Evolutionary conservation across 1,139 yeast species (phyloP), one percentile per base, ranked within the genome.

Genomic region (Kurtzmaniella natalensis): DNA sequence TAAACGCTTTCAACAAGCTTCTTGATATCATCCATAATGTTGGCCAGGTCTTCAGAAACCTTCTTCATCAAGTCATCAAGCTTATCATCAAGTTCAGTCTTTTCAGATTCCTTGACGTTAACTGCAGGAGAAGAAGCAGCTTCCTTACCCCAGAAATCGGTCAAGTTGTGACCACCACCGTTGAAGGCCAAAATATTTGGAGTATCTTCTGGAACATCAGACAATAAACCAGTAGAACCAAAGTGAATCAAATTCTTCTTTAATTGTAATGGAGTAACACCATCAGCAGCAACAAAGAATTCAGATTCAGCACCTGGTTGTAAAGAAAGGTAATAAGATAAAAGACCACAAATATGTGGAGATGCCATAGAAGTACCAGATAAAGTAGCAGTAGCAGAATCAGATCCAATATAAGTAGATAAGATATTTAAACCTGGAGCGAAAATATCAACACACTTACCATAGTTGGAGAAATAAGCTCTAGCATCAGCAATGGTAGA

Each of bases 281-380:
- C 73, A 37, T 76, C 70, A 37, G 69, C 59, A 9, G 81, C 72
- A 33, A 76, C 69, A 43, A 74, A 66, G 55, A 72, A 74, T 59
- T 80, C 85, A 30, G 96, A 87, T 42, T 75, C 82, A 20, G 83
- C 61, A 35, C 78, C 84, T 47, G 98, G 98, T 65, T 86, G 94
- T 60, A 92, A 78, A 16, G 96, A 86, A 50, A 92, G 70, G 66
- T 78, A 89, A 75, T 92, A 92, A 4, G 96, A 68, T 55, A 82
- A 71, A 59, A 92, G 73, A 48, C 98, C 98, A 42, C 88, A 83
- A 57, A 92, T 83, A 58, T 92, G 97, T 35, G 98, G 98, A 30
- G 97, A 86, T 23, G 98, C 98, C 98, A 92, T 92, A 15, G 98
- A 92, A 15, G 98, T 92, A 65, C 98, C 98, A 26, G 96, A 87